Evolutionary conservation across 345 rosid species (phyloP).

Genomic region (Sisymbrium altissimum): DNA sequence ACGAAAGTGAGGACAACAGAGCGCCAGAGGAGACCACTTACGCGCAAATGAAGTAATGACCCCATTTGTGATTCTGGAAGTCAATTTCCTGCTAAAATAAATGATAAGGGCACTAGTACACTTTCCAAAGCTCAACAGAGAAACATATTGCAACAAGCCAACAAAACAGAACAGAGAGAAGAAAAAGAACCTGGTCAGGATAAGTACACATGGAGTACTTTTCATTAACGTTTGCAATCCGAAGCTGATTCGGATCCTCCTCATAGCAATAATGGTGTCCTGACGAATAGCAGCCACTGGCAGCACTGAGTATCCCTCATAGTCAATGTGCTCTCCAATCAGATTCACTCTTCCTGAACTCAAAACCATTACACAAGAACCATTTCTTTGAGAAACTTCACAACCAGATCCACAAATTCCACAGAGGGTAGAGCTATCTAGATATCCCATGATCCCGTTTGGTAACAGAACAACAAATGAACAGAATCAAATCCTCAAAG

Average conservation of each 20-base stretch:
- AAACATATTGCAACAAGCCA: background rate
- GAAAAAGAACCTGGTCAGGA: constrained; percentile 60
- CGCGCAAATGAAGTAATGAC: constrained; percentile 95
- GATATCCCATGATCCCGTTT: background rate
- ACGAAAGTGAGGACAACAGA: background rate
- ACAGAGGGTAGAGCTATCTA: background rate
- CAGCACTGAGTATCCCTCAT: constrained; percentile 95
- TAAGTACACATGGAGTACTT: constrained; percentile 72
- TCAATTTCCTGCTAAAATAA: constrained; percentile 63
- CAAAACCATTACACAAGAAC: background rate
- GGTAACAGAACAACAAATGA: too few species aligned
- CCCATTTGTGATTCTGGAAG: constrained; percentile 90
- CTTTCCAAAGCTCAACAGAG: background rate
- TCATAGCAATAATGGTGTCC: constrained; percentile 79
- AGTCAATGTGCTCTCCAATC: constrained; percentile 97
- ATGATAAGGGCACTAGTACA: background rate
- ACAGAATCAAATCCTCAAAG: too few species aligned
- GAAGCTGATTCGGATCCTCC: constrained; percentile 47
- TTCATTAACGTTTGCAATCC: constrained; percentile 71
- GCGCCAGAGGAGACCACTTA: constrained; percentile 28
- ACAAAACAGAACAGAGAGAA: too few species aligned
- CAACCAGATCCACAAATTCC: too few species aligned
- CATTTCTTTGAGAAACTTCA: too few species aligned
- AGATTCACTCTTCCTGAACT: constrained; percentile 87
- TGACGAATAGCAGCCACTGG: constrained; percentile 99